Percentiles rank a stretch among this genome's conserved stretches.
phyloP scores from a whole-genome alignment of 495 filamentous ascomycete genomes.

The Xylaria cubensis region DNA sequence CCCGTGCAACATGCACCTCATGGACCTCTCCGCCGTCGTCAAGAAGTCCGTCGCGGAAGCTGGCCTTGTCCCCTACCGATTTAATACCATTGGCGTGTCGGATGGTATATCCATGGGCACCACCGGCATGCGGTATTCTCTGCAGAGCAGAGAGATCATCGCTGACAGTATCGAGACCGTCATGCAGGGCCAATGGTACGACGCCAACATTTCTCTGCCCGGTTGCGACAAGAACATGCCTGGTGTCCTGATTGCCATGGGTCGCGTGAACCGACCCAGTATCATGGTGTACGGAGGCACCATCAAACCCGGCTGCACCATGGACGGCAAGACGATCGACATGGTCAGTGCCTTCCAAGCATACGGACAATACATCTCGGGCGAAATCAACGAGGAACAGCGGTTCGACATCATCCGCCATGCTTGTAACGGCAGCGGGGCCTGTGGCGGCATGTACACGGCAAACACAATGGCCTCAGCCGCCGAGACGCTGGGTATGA shows the following conservation, averaged over 20 bases:
- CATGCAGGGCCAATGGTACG: conserved; percentile 99
- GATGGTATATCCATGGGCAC: conserved; percentile 85
- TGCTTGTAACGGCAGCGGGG: conserved; percentile 91
- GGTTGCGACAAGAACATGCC: conserved; percentile 99
- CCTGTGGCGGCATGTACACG: conserved; percentile 99
- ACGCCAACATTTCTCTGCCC: conserved; percentile 97
- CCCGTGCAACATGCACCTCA: conserved; percentile 98
- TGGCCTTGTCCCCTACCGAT: conserved; percentile 84
- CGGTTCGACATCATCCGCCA: conserved; percentile 94
- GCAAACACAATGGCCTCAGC: conserved; percentile 98
- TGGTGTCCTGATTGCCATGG: conserved; percentile 97
- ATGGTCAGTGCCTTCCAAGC: conserved; percentile 98
- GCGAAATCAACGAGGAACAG: conserved; percentile 88
- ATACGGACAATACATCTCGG: conserved; percentile 92
- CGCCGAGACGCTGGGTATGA: conserved; percentile 97
- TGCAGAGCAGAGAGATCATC: conserved; percentile 94
- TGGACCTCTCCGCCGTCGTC: conserved; percentile 83
- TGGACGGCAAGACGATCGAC: conserved; percentile 80
- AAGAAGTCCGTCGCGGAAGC: conserved; percentile 83
- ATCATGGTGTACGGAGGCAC: conserved; percentile 98
- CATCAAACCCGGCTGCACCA: conserved; percentile 88
- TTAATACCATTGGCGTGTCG: conserved; percentile 97
- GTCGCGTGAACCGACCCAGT: conserved; percentile 87
- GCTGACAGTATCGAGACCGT: conserved; percentile 98
- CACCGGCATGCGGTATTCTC: conserved; percentile 88